Evolutionary conservation across 2,329 filamentous ascomycete species (phyloP), one percentile per base, ranked within the genome.

Genomic region (Stagonosporopsis chrysanthemi): DNA sequence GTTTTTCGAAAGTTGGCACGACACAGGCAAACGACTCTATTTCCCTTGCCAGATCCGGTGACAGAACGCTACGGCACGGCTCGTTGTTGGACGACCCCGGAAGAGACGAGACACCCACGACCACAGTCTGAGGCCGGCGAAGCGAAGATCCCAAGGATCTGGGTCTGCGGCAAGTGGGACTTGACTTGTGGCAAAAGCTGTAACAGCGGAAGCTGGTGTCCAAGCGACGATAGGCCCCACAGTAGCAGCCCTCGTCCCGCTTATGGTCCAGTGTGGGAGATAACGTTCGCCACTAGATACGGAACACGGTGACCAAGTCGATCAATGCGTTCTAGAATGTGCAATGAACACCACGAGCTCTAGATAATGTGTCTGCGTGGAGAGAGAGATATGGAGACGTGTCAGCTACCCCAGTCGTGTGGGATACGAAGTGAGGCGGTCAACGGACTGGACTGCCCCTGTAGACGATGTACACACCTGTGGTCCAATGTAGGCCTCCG

Each of bases 131-230:
- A 42, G 22, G 48, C 39, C 48, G 31, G 44, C 33, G 43, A 23
- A 7, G 48, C 43, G 48, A 52, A 26, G 33, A 49, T 57, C 43
- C 54, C 54, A 57, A 40, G 48, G 43, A 49, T 44, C 33, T 57
- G 49, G 54, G 36, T 43, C 33, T 52, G 48, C 54, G 54, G 54
- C 11, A 57, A 52, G 54, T 57, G 54, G 54, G 54, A 57, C 54
- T 52, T 4, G 17, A 29, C 24, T 35, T 35, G 24, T 39, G 54
- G 49, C 54, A 49, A 51, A 52, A 48, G 33, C 43, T 52, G 43
- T 48, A 22, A 19, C 54, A 44, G 44, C 48, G 48, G 54, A 44
- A 44, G 44, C 44, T 52, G 48, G 38, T 39, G 41, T 47, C 9
- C 38, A 52, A 52, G 38, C 48, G 54, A 57, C 54, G 54, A 57